These are phyloP conservation scores for Neurospora sp. DNA, from an alignment of 2,329 filamentous ascomycete species.

Conservation along the genomic window DNA sequence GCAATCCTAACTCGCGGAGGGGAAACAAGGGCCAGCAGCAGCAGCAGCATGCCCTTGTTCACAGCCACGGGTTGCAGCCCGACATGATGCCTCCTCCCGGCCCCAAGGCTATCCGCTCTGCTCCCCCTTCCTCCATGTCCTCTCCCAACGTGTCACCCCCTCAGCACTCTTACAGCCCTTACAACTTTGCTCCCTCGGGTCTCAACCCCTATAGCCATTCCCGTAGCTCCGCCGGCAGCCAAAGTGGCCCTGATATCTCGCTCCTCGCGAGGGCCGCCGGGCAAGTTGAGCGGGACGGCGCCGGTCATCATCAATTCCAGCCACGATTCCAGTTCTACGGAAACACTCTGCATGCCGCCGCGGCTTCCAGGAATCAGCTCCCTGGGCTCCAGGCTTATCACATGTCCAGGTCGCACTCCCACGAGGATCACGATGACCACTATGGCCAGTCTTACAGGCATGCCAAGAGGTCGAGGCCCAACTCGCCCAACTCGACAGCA, in stretches of 20 bases:
- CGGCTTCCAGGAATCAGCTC: conserved; percentile 51
- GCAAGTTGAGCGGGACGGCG: conserved; percentile 51
- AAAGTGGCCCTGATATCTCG: conserved; percentile 42
- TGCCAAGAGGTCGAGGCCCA: conserved; percentile 82
- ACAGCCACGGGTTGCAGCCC: conserved; percentile 32
- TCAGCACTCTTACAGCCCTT: conserved; percentile 67
- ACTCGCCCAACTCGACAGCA: conserved; percentile 89
- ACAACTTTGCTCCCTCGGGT: conserved; percentile 36
- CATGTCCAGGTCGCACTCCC: conserved; percentile 83
- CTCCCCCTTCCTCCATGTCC: conserved; percentile 72
- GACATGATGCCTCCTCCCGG: conserved; percentile 70
- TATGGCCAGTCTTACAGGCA: conserved; percentile 59
- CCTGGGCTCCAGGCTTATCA: conserved; percentile 79
- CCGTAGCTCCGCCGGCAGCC: conserved; percentile 27
- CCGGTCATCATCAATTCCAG: conserved; percentile 33
- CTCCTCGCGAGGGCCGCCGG: conserved; percentile 51
- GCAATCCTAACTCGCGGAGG: conserved; percentile 91
- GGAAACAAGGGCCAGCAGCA: conserved; percentile 65
- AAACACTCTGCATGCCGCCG: conserved; percentile 31
- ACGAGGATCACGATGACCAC: conserved; percentile 68
- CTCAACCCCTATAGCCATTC: conserved; percentile 41
- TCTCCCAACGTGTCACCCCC: conserved; percentile 97
- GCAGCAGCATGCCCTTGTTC: conserved; percentile 31
- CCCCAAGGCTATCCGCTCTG: conserved; percentile 76
- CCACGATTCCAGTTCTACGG: conserved; percentile 41